phyloP scores from a whole-genome alignment of 148 eudicot genomes.

The Tetragonia tetragonoides region DNA sequence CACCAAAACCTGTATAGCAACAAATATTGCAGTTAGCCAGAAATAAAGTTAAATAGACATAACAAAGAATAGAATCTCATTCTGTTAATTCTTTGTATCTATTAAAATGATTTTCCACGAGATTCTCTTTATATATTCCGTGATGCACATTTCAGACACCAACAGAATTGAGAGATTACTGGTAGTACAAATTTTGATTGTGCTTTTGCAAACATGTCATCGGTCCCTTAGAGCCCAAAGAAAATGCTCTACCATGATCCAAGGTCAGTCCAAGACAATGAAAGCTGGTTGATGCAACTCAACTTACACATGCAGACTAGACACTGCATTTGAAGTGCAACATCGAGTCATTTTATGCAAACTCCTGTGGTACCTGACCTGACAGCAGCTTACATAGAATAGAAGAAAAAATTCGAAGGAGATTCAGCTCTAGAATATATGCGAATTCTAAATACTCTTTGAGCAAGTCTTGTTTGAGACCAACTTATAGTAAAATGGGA shows the following conservation, averaged over 20 bases:
- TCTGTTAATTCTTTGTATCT: background rate
- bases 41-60: background rate
- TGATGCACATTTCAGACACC: constrained; percentile 5
- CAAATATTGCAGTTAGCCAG: constrained; percentile 2
- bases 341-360: too few species aligned
- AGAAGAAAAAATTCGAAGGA: background rate
- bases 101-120: background rate
- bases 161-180: background rate
- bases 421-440: background rate
- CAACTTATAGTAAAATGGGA: too few species aligned
- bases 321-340: background rate
- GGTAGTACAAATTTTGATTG: background rate
- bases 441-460: background rate
- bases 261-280: background rate
- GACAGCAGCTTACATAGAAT: background rate
- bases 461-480: too few species aligned
- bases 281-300: background rate
- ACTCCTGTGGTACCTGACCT: background rate
- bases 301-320: background rate
- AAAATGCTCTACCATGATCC: background rate
- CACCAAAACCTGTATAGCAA: constrained; percentile 74
- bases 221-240: background rate
- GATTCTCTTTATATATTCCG: background rate
- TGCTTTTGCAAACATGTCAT: background rate
- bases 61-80: background rate